Conservation (phyloP, 495 filamentous ascomycete species). For the Bathelium albidoporum region DNA sequence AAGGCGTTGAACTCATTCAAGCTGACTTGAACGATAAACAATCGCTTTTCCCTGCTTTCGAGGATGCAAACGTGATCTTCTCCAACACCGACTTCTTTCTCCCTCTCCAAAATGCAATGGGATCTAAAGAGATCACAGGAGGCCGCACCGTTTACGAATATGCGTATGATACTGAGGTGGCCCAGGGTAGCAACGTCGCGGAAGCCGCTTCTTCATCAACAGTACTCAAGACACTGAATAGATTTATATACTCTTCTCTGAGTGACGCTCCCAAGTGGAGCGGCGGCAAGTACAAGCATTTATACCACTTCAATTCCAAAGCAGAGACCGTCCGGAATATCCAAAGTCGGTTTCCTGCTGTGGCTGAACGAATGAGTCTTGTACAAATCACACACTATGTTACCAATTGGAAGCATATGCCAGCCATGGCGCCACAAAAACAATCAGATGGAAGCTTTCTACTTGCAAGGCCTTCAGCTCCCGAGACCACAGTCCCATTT, state of each 20-base stretch:
- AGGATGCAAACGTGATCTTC: slow-evolving; percentile 42
- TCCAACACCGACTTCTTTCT: slow-evolving; percentile 44
- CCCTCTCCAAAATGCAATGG: slow-evolving; percentile 21
- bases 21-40: slow-evolving; percentile 37
- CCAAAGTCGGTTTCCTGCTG: slow-evolving; percentile 28
- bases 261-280: slow-evolving; percentile 19
- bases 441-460: slow-evolving; percentile 19
- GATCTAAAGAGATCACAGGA: slow-evolving; percentile 13
- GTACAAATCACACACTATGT: slow-evolving; percentile 33
- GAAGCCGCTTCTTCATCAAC: slow-evolving; percentile 35
- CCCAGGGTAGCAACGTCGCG: slow-evolving; percentile 40
- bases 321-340: slow-evolving; percentile 34
- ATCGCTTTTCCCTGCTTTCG: slow-evolving; percentile 38
- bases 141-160: slow-evolving; percentile 32
- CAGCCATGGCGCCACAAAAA: slow-evolving; percentile 13
- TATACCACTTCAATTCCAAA: slow-evolving; percentile 29
- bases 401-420: slow-evolving; percentile 22
- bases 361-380: slow-evolving; percentile 36
- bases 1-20: slow-evolving; percentile 40
- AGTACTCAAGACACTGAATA: slow-evolving; percentile 10
- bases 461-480: slow-evolving; percentile 4
- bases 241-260: slow-evolving; percentile 21
- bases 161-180: slow-evolving; percentile 39
- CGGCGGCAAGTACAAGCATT: slow-evolving; percentile 22
- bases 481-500: slow-evolving; percentile 15